phyloP scores from a whole-genome alignment of 805 yeast genomes.

The Cyberlindnera americana region DNA sequence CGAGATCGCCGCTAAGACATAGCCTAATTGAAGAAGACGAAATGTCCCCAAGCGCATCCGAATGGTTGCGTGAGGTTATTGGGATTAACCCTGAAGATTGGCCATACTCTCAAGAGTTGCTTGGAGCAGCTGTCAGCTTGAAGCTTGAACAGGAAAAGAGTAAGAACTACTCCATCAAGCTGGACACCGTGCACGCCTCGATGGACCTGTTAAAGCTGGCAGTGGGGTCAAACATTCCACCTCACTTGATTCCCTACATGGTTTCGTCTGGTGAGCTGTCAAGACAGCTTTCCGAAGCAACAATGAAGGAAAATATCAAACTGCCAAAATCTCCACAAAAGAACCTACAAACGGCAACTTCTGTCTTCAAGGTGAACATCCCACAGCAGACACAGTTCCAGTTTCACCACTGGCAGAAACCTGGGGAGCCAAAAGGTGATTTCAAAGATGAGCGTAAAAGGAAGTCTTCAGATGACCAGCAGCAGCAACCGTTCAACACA shows the following conservation, averaged over 20 bases:
- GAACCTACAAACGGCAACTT: slow-evolving; percentile 14
- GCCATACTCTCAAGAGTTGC: slow-evolving; percentile 38
- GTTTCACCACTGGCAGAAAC: slow-evolving; percentile 31
- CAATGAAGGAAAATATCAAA: not conserved
- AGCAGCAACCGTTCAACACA: slow-evolving; percentile 1
- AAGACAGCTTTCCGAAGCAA: not conserved
- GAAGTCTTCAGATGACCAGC: slow-evolving; percentile 9
- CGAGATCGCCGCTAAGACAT: slow-evolving; percentile 2
- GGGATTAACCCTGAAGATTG: slow-evolving; percentile 23
- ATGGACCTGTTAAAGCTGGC: slow-evolving; percentile 37
- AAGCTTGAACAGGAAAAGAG: slow-evolving; percentile 41
- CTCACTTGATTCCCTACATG: slow-evolving; percentile 36
- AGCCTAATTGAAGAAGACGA: not conserved
- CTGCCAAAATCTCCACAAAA: not conserved
- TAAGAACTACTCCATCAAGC: slow-evolving; percentile 33
- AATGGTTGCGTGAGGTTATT: slow-evolving; percentile 8
- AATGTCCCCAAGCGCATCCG: not conserved
- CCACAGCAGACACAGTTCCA: slow-evolving; percentile 28
- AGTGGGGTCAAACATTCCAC: slow-evolving; percentile 32
- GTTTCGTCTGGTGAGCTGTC: slow-evolving; percentile 22
- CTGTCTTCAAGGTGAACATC: slow-evolving; percentile 27
- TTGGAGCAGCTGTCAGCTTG: slow-evolving; percentile 32
- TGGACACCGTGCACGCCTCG: slow-evolving; percentile 30
- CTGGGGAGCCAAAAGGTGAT: slow-evolving; percentile 18
- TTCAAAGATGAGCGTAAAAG: slow-evolving; percentile 9